Evolutionary conservation across 2,329 filamentous ascomycete genomes (phyloP), one percentile per base, ranked within the genome.

Genomic region (Exophiala viscosa): DNA sequence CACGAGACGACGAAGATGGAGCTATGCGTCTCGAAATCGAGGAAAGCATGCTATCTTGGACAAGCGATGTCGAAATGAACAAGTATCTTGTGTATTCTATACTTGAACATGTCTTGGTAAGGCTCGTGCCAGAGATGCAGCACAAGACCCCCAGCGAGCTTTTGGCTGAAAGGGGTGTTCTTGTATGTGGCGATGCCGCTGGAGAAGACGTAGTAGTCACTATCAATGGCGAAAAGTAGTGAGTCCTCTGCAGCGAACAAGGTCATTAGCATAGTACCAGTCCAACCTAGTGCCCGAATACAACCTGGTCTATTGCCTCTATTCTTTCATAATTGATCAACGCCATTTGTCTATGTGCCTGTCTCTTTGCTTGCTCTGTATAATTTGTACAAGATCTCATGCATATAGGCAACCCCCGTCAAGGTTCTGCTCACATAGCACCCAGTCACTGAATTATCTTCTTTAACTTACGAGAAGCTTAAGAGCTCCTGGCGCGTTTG

Each of bases 31-130:
- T 73, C 55, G 79, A 85, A 61, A 78, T 89, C 58, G 82, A 85
- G 64, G 74, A 75, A 48, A 73, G 75, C 18, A 74, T 90, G 41
- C 76, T 97, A 42, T 83, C 87, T 62, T 76, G 91, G 34, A 85
- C 96, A 60, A 82, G 81, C 13, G 90, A 96, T 70, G 76, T 80
- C 46, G 96, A 96, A 72, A 86, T 90, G 71, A 99, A 99, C 72
- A 95, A 91, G 73, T 90, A 96, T 72, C 74, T 97, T 31, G 75
- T 96, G 62, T 96, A 95, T 66, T 78, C 83, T 40, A 76, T 93
- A 43, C 73, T 97, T 32, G 93, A 99, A 72, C 72, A 92, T 52
- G 68, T 96, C 2, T 75, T 96, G n/a, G 81, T 90, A 51, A 83
- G 86, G 59, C 70, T 97, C 57, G 81, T 96, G 66, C 93, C 93